Conservation (phyloP, 495 filamentous ascomycete species). For the Trichoderma reesei region DNA sequence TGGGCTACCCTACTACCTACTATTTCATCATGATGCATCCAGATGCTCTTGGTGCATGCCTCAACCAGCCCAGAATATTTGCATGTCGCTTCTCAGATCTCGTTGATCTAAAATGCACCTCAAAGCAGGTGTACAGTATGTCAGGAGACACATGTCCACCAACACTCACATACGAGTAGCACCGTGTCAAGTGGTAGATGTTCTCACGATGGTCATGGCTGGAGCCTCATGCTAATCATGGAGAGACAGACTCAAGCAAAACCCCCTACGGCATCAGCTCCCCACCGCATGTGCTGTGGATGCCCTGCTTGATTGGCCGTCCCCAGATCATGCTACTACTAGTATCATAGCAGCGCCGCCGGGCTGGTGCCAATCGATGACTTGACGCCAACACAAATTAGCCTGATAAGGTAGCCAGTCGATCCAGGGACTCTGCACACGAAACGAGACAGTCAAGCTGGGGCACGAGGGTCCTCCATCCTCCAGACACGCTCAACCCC, state of each 20-base stretch:
- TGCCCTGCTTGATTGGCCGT: slow-evolving; percentile 2
- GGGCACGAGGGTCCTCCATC: background rate
- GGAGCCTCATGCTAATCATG: too few relatives aligned
- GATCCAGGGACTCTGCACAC: background rate
- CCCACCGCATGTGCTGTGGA: slow-evolving; percentile 1
- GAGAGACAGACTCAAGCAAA: background rate
- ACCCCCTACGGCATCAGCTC: background rate
- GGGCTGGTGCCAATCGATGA: background rate
- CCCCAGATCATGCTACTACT: background rate
- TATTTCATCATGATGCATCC: too few relatives aligned
- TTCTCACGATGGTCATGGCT: background rate
- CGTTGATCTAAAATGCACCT: too few relatives aligned
- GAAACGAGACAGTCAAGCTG: background rate
- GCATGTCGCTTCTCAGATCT: too few relatives aligned
- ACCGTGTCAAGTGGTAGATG: background rate
- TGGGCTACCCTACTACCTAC: too few relatives aligned
- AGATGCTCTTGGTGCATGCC: too few relatives aligned
- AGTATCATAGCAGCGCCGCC: background rate
- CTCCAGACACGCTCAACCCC: background rate
- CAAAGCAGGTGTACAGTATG: too few relatives aligned
- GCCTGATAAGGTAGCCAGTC: background rate
- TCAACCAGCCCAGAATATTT: too few relatives aligned
- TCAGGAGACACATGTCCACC: too few relatives aligned
- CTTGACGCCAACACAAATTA: background rate
- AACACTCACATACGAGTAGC: too few relatives aligned